Percentiles rank a stretch among this genome's conserved stretches.
phyloP scores from a whole-genome alignment of 1,139 yeast genomes.

The Magnusiomyces magnusii region DNA sequence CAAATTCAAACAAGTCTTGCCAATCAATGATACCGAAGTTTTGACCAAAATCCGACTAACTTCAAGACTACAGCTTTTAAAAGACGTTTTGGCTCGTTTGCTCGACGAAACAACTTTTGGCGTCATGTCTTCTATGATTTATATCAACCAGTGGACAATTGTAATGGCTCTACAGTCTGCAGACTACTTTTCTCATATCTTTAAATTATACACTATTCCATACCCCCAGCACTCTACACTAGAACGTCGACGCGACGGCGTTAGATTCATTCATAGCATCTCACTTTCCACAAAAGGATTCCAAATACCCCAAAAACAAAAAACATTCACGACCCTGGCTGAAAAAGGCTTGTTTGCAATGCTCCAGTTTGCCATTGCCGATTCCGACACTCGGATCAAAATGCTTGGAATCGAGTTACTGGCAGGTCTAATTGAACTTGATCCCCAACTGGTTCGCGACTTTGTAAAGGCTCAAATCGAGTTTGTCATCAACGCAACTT shows the following conservation, averaged over 20 bases:
- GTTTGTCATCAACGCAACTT: not conserved
- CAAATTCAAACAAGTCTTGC: conserved; percentile 64
- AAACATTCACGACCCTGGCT: conserved; percentile 57
- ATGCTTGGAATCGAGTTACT: conserved; percentile 77
- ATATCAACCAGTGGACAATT: conserved; percentile 61
- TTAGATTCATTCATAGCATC: conserved; percentile 73
- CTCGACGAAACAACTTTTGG: conserved; percentile 74
- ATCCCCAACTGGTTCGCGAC: conserved; percentile 50
- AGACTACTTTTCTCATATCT: conserved; percentile 44
- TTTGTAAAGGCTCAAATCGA: conserved; percentile 12
- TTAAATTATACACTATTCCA: conserved; percentile 44
- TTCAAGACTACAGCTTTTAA: conserved; percentile 67
- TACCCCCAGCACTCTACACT: conserved; percentile 11
- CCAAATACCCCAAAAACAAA: conserved; percentile 55
- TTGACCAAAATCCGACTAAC: conserved; percentile 59
- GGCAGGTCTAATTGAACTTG: conserved; percentile 77
- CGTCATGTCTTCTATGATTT: conserved; percentile 57
- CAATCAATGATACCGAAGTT: conserved; percentile 46
- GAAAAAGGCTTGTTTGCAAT: conserved; percentile 63
- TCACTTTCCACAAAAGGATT: conserved; percentile 64
- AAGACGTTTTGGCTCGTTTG: conserved; percentile 75
- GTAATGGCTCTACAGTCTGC: conserved; percentile 56
- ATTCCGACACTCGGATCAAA: conserved; percentile 43
- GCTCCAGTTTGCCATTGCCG: conserved; percentile 63
- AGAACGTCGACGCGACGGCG: conserved; percentile 49